Conservation (phyloP, 257 asterid genomes). For the Leonotis leonurus region DNA sequence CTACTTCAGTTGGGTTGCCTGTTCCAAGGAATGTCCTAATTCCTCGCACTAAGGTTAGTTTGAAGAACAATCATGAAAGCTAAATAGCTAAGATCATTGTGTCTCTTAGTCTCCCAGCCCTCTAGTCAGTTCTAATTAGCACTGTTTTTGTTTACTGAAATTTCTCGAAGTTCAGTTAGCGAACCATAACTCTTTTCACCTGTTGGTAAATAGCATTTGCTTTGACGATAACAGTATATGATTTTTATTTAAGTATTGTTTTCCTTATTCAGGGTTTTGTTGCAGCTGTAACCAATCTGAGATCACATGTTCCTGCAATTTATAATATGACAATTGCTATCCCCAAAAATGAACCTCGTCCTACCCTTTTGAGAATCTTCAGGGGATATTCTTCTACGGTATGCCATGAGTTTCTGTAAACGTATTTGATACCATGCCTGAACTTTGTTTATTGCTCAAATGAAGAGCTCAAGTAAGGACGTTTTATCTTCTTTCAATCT, state of each 20-base stretch:
- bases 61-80: too few relatives aligned
- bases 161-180: too few relatives aligned
- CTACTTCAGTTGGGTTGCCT: constrained; percentile 70
- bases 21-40: constrained; percentile 83
- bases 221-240: not conserved
- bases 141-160: too few relatives aligned
- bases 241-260: not conserved
- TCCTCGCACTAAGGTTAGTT: constrained; percentile 99
- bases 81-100: too few relatives aligned
- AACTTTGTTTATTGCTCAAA: not conserved
- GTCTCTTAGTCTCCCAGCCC: too few relatives aligned
- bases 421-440: not conserved
- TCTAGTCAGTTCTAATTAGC: too few relatives aligned
- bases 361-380: constrained; percentile 64
- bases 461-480: not conserved
- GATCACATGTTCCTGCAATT: constrained; percentile 58
- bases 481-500: not conserved
- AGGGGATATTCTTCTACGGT: constrained; percentile 73
- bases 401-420: constrained; percentile 19
- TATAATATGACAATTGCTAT: constrained; percentile 66
- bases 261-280: constrained; percentile 67
- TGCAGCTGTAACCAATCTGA: constrained; percentile 57
- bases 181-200: not conserved
- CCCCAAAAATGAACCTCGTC: constrained; percentile 65
- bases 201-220: not conserved